phyloP scores from a whole-genome alignment of 192 early-diverging fungal genomes.

The Linnemannia schmuckeri region DNA sequence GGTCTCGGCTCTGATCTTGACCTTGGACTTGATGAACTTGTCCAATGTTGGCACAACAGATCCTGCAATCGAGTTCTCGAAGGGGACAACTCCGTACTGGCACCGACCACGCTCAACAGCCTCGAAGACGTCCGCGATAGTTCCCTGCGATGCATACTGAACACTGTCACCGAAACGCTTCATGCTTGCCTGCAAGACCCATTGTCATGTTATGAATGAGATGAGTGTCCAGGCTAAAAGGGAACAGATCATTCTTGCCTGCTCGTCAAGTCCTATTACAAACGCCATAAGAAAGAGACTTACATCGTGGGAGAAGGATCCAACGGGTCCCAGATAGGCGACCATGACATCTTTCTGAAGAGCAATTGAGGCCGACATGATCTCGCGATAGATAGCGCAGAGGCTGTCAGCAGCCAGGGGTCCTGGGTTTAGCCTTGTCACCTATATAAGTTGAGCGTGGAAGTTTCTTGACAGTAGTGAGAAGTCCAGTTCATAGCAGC shows the following conservation, averaged over 20 bases:
- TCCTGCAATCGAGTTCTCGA: slow-evolving; percentile 95
- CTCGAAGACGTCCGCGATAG: slow-evolving; percentile 85
- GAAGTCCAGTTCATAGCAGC: neutral
- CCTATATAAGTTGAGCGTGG: slow-evolving; percentile 29
- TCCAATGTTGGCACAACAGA: slow-evolving; percentile 90
- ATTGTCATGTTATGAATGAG: neutral
- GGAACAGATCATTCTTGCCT: neutral
- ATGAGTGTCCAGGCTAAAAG: too few species aligned
- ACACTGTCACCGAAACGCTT: slow-evolving; percentile 87
- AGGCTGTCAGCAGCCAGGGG: slow-evolving; percentile 68
- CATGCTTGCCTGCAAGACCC: slow-evolving; percentile 34
- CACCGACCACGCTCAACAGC: slow-evolving; percentile 79
- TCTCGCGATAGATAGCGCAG: slow-evolving; percentile 70
- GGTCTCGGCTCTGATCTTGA: slow-evolving; percentile 82
- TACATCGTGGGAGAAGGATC: slow-evolving; percentile 92
- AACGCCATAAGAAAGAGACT: neutral
- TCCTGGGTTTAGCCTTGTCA: slow-evolving; percentile 79
- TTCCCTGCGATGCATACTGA: slow-evolving; percentile 72
- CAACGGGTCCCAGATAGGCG: slow-evolving; percentile 91
- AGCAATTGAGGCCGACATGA: slow-evolving; percentile 92
- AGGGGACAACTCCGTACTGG: slow-evolving; percentile 94
- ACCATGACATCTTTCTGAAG: slow-evolving; percentile 85
- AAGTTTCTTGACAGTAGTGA: neutral
- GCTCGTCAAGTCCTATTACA: neutral
- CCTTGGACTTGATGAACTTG: slow-evolving; percentile 72